These are phyloP conservation scores for Pyrenochaeta sp. DNA, from an alignment of 2,329 filamentous ascomycete genomes.

Conservation along the genomic window DNA sequence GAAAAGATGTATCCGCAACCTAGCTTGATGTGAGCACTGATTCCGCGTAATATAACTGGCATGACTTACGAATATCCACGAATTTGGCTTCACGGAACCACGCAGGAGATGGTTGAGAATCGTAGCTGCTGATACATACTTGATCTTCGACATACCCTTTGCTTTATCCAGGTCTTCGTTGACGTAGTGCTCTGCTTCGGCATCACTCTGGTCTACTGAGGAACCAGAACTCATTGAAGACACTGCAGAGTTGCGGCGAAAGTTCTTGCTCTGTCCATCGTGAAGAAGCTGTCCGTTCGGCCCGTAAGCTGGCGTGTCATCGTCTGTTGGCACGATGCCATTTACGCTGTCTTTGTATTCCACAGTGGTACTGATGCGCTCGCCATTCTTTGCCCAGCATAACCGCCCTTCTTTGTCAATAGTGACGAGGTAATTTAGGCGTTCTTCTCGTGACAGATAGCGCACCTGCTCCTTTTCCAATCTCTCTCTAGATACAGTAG, in stretches of 20 bases:
- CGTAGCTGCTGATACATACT: slow-evolving; percentile 74
- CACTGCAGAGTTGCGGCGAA: slow-evolving; percentile 27
- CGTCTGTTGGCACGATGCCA: slow-evolving; percentile 60
- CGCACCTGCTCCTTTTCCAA: slow-evolving; percentile 82
- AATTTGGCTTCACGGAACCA: slow-evolving; percentile 83
- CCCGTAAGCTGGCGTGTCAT: slow-evolving; percentile 53
- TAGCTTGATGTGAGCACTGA: slow-evolving; percentile 12
- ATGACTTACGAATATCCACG: slow-evolving; percentile 81
- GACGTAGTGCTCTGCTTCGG: slow-evolving; percentile 70
- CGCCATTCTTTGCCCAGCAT: slow-evolving; percentile 86
- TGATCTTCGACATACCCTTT: slow-evolving; percentile 68
- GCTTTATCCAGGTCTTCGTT: slow-evolving; percentile 69
- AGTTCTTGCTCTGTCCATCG: slow-evolving; percentile 30
- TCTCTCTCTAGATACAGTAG: slow-evolving; percentile 75
- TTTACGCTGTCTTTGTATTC: slow-evolving; percentile 81
- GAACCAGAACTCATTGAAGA: slow-evolving; percentile 43
- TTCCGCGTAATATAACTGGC: background rate
- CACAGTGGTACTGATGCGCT: slow-evolving; percentile 77
- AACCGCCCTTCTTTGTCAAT: slow-evolving; percentile 78
- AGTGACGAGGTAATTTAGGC: slow-evolving; percentile 79
- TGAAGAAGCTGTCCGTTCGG: slow-evolving; percentile 34
- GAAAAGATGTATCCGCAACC: slow-evolving; percentile 81
- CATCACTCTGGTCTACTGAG: slow-evolving; percentile 62
- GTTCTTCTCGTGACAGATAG: slow-evolving; percentile 83
- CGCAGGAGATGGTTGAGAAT: slow-evolving; percentile 81